Evolutionary conservation across 208 protist genomes (phyloP).

Genomic region (Naegleria lovaniensis): DNA sequence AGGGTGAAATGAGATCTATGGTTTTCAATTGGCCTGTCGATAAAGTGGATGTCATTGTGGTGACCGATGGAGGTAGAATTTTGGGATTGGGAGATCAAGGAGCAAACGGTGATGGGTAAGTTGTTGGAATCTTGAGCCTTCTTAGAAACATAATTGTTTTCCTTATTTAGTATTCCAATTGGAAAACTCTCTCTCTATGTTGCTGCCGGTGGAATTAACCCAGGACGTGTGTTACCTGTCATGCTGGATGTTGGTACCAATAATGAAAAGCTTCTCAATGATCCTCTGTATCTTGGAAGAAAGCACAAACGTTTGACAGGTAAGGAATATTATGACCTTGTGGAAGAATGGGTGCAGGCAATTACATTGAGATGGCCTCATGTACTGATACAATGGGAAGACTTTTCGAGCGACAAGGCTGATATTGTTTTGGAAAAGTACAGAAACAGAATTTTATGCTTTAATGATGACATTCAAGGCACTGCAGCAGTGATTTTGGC

Average conservation of each 20-base stretch:
- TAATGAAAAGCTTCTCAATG: conserved; percentile 64
- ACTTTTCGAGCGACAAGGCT: conserved; percentile 86
- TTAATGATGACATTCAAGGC: conserved; percentile 97
- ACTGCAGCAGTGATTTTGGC: conserved; percentile 43
- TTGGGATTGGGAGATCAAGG: conserved; percentile 79
- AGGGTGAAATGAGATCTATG: conserved; percentile 68
- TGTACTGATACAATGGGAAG: conserved; percentile 86
- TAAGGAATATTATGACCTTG: conserved; percentile 69
- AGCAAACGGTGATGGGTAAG: background rate
- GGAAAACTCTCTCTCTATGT: conserved; percentile 86
- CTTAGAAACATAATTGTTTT: conserved; percentile 87
- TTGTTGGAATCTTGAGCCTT: no score
- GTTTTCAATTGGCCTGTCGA: conserved; percentile 65
- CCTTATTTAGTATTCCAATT: conserved; percentile 78
- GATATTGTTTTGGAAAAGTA: conserved; percentile 84
- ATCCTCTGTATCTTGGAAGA: conserved; percentile 72
- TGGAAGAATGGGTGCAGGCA: conserved; percentile 83
- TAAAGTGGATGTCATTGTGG: conserved; percentile 81
- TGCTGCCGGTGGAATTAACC: conserved; percentile 77
- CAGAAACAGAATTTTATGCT: conserved; percentile 76
- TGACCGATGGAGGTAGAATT: conserved; percentile 89
- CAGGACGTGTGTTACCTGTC: conserved; percentile 66
- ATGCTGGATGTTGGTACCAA: conserved; percentile 74
- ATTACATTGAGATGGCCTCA: conserved; percentile 65
- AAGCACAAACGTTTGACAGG: conserved; percentile 57